Evolutionary conservation across 352 stramenopile species (phyloP).

Genomic region (Pythium brassicae): DNA sequence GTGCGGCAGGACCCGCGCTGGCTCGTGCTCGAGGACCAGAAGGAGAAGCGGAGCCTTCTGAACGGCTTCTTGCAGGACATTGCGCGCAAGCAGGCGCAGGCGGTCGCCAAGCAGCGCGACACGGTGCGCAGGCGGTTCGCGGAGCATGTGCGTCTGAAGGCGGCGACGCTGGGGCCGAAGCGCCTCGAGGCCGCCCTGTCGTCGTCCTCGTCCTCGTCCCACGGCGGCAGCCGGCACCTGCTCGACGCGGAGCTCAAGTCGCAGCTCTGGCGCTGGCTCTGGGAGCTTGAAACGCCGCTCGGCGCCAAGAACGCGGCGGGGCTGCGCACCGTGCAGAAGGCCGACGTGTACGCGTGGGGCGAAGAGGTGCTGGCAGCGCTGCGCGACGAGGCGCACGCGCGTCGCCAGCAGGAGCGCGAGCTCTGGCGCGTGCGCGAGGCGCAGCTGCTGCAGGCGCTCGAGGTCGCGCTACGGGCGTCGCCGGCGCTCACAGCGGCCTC

Average conservation of each 20-base stretch:
- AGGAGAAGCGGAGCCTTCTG: conserved; percentile 73
- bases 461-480: conserved; percentile 15
- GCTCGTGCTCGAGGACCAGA: conserved; percentile 49
- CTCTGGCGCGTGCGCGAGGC: conserved; percentile 33
- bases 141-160: conserved; percentile 28
- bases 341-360: conserved; percentile 64
- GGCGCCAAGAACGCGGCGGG: conserved; percentile 14
- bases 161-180: conserved; percentile 21
- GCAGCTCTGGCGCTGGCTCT: conserved; percentile 32
- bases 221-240: conserved; percentile 14
- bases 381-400: conserved; percentile 40
- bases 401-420: conserved; percentile 43
- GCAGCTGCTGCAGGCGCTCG: conserved; percentile 25
- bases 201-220: too few species aligned
- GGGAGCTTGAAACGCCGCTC: conserved; percentile 14
- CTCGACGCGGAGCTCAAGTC: conserved; percentile 47
- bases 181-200: conserved; percentile 10
- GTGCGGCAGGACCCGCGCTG: conserved; percentile 65
- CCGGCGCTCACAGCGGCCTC: conserved; percentile 4
- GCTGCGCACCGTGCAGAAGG: conserved; percentile 31
- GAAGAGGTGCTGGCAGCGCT: conserved; percentile 41
- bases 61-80: conserved; percentile 60
- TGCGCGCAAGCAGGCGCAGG: conserved; percentile 45
- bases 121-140: conserved; percentile 38
- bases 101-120: conserved; percentile 34